Evolutionary conservation across 2,329 filamentous ascomycete genomes (phyloP).

Genomic region (Phaeosphaeriaceae sp.): DNA sequence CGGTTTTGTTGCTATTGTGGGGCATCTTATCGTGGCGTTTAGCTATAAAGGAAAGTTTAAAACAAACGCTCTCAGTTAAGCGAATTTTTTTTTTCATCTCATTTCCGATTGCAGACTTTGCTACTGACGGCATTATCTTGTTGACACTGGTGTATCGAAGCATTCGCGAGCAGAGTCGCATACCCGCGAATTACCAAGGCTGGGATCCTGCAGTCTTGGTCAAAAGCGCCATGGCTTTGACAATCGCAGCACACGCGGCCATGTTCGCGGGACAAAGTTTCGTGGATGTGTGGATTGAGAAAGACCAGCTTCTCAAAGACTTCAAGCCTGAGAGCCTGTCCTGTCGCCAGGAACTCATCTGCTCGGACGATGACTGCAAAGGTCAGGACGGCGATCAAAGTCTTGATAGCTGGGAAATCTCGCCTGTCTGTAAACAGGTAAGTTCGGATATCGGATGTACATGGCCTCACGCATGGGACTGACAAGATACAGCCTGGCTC

Average conservation of each 20-base stretch:
- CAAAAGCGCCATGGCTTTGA: not conserved
- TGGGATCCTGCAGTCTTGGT: not conserved
- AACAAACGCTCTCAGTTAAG: too few relatives aligned
- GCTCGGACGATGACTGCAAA: slow-evolving; percentile 11
- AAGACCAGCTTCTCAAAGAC: slow-evolving; percentile 3
- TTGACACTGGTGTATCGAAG: slow-evolving; percentile 8
- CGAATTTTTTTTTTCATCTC: too few relatives aligned
- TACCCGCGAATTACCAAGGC: not conserved
- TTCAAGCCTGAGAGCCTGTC: slow-evolving; percentile 14
- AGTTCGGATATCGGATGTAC: too few relatives aligned
- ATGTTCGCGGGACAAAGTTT: slow-evolving; percentile 3
- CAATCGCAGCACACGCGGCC: slow-evolving; percentile 6
- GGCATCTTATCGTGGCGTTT: not conserved
- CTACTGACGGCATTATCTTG: not conserved
- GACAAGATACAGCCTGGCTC: not conserved
- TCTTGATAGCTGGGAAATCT: too few relatives aligned
- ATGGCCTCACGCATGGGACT: not conserved
- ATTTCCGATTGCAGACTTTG: slow-evolving; percentile 7
- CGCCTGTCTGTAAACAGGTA: too few relatives aligned
- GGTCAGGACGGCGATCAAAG: slow-evolving; percentile 5
- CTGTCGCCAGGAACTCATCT: slow-evolving; percentile 18
- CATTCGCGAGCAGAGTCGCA: not conserved
- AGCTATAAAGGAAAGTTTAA: too few relatives aligned
- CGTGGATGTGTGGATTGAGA: slow-evolving; percentile 9
- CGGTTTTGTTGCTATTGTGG: not conserved